phyloP scores from a whole-genome alignment of 495 filamentous ascomycete species.

The Tuber umbilicatum region DNA sequence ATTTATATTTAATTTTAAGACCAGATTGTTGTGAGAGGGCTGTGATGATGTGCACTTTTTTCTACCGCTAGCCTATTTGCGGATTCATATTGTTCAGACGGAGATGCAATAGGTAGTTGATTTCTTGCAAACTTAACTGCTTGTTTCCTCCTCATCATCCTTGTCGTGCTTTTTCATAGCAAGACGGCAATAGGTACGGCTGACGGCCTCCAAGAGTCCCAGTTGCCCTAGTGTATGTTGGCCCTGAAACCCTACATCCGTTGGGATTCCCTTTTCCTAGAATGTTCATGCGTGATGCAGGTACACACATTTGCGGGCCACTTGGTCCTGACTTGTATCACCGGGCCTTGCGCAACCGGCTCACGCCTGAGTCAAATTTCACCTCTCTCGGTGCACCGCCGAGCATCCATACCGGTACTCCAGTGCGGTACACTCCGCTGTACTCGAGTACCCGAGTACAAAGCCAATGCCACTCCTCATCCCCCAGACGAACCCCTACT shows the following conservation, averaged over 20 bases:
- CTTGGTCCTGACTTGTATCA: not conserved
- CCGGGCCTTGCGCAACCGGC: not conserved
- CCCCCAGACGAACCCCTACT: not conserved
- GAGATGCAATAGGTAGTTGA: not conserved
- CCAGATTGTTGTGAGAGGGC: not conserved
- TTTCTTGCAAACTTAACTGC: not conserved
- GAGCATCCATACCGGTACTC: not conserved
- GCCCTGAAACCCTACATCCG: no score
- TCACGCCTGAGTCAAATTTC: not conserved
- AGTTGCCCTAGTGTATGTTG: no score
- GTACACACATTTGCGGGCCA: no score
- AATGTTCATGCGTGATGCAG: not conserved
- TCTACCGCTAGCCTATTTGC: not conserved
- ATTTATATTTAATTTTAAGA: not conserved
- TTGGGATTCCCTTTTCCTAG: not conserved
- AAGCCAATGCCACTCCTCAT: not conserved
- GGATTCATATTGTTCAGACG: not conserved
- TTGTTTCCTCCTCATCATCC: not conserved
- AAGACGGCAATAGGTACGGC: no score
- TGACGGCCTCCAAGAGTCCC: no score
- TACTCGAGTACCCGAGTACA: no score
- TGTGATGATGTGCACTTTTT: not conserved
- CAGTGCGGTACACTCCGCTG: not conserved
- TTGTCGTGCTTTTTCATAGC: not conserved
- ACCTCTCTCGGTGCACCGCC: not conserved